Conservation (phyloP, 2,329 filamentous ascomycete species). For the Colletotrichum horii region DNA sequence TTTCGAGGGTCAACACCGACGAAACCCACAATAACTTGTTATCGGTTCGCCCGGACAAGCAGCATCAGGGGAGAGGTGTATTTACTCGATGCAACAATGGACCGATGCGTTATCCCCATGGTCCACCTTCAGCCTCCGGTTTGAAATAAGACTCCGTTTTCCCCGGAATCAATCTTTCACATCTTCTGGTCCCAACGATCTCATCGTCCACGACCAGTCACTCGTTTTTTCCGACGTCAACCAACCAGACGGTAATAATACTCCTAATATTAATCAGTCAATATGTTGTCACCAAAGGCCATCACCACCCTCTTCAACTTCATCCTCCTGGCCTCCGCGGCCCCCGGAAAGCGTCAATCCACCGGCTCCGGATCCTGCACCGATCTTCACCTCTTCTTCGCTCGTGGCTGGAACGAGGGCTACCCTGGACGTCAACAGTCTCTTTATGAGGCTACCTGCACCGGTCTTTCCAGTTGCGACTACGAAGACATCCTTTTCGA, state of each 20-base stretch:
- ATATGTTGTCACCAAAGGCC: slow-evolving; percentile 6
- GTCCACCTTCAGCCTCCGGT: neutral
- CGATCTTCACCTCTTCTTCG: slow-evolving; percentile 33
- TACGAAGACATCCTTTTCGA: slow-evolving; percentile 35
- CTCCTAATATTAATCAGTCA: slow-evolving; percentile 9
- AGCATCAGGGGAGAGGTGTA: neutral
- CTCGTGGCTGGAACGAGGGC: slow-evolving; percentile 32
- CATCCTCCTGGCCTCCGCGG: slow-evolving; percentile 12
- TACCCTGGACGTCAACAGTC: slow-evolving; percentile 33
- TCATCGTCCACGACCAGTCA: neutral
- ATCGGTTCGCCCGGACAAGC: neutral
- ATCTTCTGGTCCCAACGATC: neutral
- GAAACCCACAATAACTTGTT: neutral
- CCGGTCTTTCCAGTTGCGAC: slow-evolving; percentile 30
- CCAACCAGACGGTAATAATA: neutral
- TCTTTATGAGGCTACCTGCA: slow-evolving; percentile 31
- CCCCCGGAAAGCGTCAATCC: slow-evolving; percentile 16
- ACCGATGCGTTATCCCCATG: neutral
- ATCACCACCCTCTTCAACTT: slow-evolving; percentile 11
- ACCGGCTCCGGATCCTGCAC: slow-evolving; percentile 25
- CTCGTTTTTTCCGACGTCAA: neutral
- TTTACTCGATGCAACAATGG: slow-evolving; percentile 9
- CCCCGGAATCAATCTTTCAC: neutral
- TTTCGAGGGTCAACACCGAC: neutral
- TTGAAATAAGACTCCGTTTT: neutral